Conservation (phyloP, 495 filamentous ascomycete genomes). For the Geopyxis carbonaria region DNA sequence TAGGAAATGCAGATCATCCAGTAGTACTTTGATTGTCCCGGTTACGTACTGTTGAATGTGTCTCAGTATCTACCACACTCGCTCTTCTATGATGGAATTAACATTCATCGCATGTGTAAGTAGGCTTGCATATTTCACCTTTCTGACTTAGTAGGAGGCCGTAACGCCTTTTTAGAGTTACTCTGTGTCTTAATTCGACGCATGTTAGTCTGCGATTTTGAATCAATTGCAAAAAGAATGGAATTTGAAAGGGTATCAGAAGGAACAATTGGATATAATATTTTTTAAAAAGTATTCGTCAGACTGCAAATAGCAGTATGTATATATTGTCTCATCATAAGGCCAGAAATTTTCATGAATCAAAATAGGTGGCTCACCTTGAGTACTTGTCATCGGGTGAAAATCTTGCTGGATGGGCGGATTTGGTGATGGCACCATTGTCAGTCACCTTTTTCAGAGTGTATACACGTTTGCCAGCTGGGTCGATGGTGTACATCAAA, state of each 20-base stretch:
- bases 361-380: constrained; percentile 32
- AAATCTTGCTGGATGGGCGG: constrained; percentile 89
- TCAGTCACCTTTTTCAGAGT: constrained; percentile 64
- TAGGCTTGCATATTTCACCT: too few relatives aligned
- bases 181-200: constrained; percentile 48
- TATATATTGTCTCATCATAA: too few relatives aligned
- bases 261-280: constrained; percentile 26
- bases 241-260: constrained; percentile 15
- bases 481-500: constrained; percentile 72
- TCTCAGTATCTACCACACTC: too few relatives aligned
- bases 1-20: too few relatives aligned
- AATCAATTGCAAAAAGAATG: constrained; percentile 1
- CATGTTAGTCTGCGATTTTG: not conserved
- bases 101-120: too few relatives aligned
- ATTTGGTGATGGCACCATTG: constrained; percentile 70
- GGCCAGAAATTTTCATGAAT: too few relatives aligned
- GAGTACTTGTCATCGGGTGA: constrained; percentile 97
- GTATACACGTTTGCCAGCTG: constrained; percentile 68
- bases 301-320: too few relatives aligned
- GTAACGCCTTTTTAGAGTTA: constrained; percentile 84
- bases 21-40: too few relatives aligned
- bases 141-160: constrained; percentile 72
- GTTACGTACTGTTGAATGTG: too few relatives aligned
- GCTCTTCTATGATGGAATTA: too few relatives aligned
- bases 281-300: not conserved